Evolutionary conservation across 202 grass and related monocot genomes (phyloP).

Genomic region (Digitaria exilis): DNA sequence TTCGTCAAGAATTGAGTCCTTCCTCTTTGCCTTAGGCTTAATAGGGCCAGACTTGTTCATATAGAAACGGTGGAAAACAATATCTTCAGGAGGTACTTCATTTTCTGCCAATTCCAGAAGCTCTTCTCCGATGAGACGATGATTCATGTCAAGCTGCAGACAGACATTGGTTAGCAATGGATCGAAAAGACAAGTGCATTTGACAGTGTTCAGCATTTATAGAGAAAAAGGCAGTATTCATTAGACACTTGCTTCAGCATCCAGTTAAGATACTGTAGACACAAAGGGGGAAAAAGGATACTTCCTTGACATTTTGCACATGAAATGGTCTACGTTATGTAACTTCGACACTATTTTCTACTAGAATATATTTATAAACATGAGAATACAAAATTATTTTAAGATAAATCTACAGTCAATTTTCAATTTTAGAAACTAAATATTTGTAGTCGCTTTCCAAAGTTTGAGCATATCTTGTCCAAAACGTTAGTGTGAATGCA

Average conservation of each 20-base stretch:
- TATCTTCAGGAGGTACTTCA: slow-evolving; percentile 93
- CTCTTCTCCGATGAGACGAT: slow-evolving; percentile 84
- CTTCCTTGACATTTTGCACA: background rate
- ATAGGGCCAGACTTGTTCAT: slow-evolving; percentile 68
- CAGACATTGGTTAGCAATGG: slow-evolving; percentile 33
- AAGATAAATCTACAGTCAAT: background rate
- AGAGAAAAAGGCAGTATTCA: background rate
- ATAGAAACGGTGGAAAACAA: slow-evolving; percentile 97
- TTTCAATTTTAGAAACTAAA: background rate
- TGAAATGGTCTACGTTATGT: background rate
- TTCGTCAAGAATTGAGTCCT: slow-evolving; percentile 53
- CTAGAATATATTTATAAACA: background rate
- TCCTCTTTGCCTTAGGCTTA: slow-evolving; percentile 71
- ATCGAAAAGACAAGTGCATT: background rate
- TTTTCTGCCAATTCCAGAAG: slow-evolving; percentile 83
- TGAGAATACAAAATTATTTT: background rate
- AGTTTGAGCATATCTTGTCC: background rate
- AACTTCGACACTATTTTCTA: background rate
- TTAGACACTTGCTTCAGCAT: background rate
- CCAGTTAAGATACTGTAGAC: background rate
- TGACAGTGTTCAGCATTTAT: background rate
- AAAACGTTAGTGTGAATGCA: background rate
- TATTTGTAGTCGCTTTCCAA: background rate
- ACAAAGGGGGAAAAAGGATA: background rate
- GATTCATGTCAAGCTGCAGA: slow-evolving; percentile 66